Percentiles rank a stretch among this genome's conserved stretches.
phyloP scores from a whole-genome alignment of 345 rosid genomes.

The Bretschneidera sinensis region DNA sequence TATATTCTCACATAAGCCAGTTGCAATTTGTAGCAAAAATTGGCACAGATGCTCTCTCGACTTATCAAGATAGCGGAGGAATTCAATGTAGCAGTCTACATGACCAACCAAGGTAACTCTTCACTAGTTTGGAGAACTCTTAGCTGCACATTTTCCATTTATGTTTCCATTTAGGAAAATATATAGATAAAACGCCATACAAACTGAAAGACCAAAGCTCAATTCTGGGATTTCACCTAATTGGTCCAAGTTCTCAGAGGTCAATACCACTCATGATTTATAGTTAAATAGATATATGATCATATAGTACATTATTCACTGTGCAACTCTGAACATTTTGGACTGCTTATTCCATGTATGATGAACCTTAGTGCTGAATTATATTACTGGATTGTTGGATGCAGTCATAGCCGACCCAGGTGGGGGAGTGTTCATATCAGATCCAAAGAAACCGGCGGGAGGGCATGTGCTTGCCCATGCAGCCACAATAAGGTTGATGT shows the following conservation, averaged over 20 bases:
- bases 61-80: constrained; percentile 85
- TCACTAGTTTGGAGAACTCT: background rate
- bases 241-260: background rate
- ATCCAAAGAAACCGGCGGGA: constrained; percentile 86
- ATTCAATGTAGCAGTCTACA: constrained; percentile 84
- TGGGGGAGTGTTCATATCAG: constrained; percentile 83
- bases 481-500: constrained; percentile 77
- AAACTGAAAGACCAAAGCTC: no score
- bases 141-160: background rate
- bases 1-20: constrained; percentile 6
- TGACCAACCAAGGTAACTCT: constrained; percentile 82
- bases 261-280: no score
- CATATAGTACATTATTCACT: background rate
- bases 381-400: constrained; percentile 18
- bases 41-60: constrained; percentile 90
- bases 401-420: constrained; percentile 88
- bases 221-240: background rate
- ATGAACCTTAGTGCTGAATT: background rate
- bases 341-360: no score
- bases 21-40: constrained; percentile 67
- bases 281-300: background rate
- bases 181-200: background rate
- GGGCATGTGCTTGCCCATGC: constrained; percentile 92
- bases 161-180: background rate
- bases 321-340: background rate